Percentiles rank a stretch among this genome's conserved stretches.
Evolutionary conservation across 2,329 filamentous ascomycete genomes (phyloP).

Genomic region (Arthrobotrys megalospora): DNA sequence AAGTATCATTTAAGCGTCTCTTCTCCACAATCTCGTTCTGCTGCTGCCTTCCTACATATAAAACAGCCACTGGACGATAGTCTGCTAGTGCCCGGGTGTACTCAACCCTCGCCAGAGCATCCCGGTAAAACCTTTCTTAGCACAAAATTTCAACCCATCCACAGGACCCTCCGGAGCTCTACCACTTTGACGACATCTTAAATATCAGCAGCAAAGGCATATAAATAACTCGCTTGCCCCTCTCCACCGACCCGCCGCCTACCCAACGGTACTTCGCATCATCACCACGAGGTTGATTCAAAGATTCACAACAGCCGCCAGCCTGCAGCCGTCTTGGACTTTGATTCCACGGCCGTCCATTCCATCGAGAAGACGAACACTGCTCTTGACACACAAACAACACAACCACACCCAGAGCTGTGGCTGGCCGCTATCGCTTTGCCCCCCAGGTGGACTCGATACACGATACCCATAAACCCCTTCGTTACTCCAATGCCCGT

Average conservation of each 20-base stretch:
- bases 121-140: conserved; percentile 47
- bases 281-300: conserved; percentile 11
- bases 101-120: conserved; percentile 35
- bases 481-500: not conserved
- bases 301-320: conserved; percentile 1
- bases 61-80: conserved; percentile 5
- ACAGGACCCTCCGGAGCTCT: conserved; percentile 43
- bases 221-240: conserved; percentile 60
- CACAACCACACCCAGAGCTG: conserved; percentile 10
- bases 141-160: conserved; percentile 33
- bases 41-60: conserved; percentile 16
- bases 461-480: not conserved
- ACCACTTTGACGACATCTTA: conserved; percentile 43
- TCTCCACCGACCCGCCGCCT: conserved; percentile 39
- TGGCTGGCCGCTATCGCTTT: conserved; percentile 19
- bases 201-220: conserved; percentile 35
- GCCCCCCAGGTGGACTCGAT: conserved; percentile 15
- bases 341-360: not conserved
- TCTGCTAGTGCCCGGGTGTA: conserved; percentile 23
- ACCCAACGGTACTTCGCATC: conserved; percentile 1
- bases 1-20: conserved; percentile 23
- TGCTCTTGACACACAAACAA: conserved; percentile 25
- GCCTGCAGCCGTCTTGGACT: not conserved
- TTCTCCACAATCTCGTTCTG: conserved; percentile 27
- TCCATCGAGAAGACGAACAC: conserved; percentile 3